Evolutionary conservation across 371 early-diverging fungal genomes (phyloP), one percentile per base, ranked within the genome.

Genomic region (Entomophthora muscae): DNA sequence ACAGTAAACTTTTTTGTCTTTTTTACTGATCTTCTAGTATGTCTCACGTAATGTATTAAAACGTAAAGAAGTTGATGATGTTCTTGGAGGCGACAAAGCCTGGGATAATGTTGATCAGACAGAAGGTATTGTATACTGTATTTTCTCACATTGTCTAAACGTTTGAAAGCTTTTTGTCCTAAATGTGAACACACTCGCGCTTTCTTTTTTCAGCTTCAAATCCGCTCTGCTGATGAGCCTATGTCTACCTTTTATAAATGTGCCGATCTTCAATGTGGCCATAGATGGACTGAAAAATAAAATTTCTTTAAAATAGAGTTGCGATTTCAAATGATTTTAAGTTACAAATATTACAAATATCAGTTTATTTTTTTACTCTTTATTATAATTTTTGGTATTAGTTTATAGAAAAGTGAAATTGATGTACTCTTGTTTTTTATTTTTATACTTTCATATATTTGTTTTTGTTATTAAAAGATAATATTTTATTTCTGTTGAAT

Each of bases 161-260:
- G 23, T 51, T 51, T 27, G 2, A n/a, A 67, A 84, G 88, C 76
- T 0, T 74, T 78, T 17, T 95, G 96, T 72, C 90, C 90, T 10
- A 86, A 87, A 62, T 95, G 96, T 77, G 91, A 89, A 70, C 83
- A 90, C 68, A 76, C 78, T 42, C 75, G 85, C 27, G 95, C 95
- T 0, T 91, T 86, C 76, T 95, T 84, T 74, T 85, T 89, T 87
- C 86, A 89, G 72, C 84, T 96, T 65, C 94, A 96, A 75, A 92
- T 89, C 51, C 86, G 97, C 62, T 91, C 92, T 12, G 94, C 93
- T 27, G 97, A 96, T 78, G 97, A 96, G 73, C 95, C 97, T 29
- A 86, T 83, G 78, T 84, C 93, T 17, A 87, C 84, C 27, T 93
- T 93, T 73, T 94, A 83, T 78, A 88, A 86, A 69, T 88, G 89